phyloP scores from a whole-genome alignment of 192 early-diverging fungal genomes.

The Lunasporangiospora selenospora region DNA sequence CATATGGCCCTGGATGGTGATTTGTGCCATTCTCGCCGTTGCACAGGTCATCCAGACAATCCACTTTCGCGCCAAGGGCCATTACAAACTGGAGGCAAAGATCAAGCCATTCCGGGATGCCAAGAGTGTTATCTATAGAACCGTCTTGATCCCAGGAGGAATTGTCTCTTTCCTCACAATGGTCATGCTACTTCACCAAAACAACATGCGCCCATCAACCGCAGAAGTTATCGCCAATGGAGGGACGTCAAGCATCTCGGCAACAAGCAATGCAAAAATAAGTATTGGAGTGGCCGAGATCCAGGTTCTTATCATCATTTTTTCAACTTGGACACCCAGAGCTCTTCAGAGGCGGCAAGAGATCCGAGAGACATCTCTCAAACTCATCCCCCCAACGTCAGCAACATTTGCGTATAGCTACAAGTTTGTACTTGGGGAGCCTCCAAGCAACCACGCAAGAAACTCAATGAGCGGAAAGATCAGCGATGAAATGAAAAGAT shows the following conservation, averaged over 20 bases:
- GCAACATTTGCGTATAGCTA: conserved; percentile 32
- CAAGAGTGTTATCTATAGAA: conserved; percentile 1
- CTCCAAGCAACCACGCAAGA: conserved; percentile 39
- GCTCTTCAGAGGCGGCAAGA: conserved; percentile 40
- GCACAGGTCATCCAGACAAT: conserved; percentile 40
- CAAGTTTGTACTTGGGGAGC: conserved; percentile 51
- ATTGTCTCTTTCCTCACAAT: conserved; percentile 52
- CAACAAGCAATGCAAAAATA: conserved; percentile 2
- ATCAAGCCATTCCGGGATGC: conserved; percentile 15
- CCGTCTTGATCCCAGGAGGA: conserved; percentile 47
- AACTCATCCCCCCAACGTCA: conserved; percentile 41
- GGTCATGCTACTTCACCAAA: conserved; percentile 43
- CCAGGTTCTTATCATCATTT: conserved; percentile 49
- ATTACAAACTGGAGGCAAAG: conserved; percentile 8
- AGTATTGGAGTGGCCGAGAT: conserved; percentile 15
- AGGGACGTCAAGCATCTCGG: conserved; percentile 21
- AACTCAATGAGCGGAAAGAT: conserved; percentile 41
- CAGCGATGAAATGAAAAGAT: conserved; percentile 33
- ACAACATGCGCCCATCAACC: conserved; percentile 25
- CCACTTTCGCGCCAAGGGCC: conserved; percentile 11
- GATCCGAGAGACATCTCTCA: conserved; percentile 49
- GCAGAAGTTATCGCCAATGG: background rate
- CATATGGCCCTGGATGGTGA: conserved; percentile 55
- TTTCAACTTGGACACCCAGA: conserved; percentile 58
- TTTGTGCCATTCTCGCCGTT: conserved; percentile 46